Conservation (phyloP, 2,329 filamentous ascomycete species). For the Ophiostoma triangulosporum region DNA sequence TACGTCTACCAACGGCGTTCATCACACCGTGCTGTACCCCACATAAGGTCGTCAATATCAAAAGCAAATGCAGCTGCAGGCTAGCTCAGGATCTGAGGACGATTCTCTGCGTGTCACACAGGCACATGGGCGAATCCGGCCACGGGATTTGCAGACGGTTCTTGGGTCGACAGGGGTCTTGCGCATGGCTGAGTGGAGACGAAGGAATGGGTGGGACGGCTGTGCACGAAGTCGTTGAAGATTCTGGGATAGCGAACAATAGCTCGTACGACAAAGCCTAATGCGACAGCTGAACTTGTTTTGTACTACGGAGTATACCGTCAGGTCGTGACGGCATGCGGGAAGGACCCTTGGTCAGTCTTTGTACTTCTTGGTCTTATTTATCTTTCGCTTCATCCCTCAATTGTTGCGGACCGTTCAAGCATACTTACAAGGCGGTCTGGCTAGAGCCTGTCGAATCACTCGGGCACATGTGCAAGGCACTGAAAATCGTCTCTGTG, state of each 20-base stretch:
- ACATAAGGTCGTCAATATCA: conserved; percentile 1
- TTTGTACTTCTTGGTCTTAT: too few relatives aligned
- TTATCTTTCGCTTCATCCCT: too few relatives aligned
- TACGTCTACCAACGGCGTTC: too few relatives aligned
- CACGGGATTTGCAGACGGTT: conserved; percentile 11
- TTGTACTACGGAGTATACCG: too few relatives aligned
- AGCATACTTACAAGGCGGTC: background rate
- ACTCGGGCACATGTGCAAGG: conserved; percentile 7
- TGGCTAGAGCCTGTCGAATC: conserved; percentile 9
- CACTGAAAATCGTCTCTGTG: background rate
- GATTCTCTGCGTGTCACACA: conserved; percentile 6
- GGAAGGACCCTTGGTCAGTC: too few relatives aligned
- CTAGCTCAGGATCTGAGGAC: background rate
- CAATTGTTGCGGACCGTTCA: too few relatives aligned
- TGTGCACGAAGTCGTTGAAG: background rate
- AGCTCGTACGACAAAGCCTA: too few relatives aligned
- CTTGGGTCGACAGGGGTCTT: background rate
- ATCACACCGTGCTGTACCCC: background rate
- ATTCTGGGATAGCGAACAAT: too few relatives aligned
- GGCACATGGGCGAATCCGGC: conserved; percentile 13
- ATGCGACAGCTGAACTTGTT: too few relatives aligned
- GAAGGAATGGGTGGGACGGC: background rate
- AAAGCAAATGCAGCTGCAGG: background rate
- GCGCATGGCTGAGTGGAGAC: background rate
- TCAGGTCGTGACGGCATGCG: too few relatives aligned